These are phyloP conservation scores for Mycocentrospora acerina DNA, from an alignment of 2,329 filamentous ascomycete species.

Conservation along the genomic window DNA sequence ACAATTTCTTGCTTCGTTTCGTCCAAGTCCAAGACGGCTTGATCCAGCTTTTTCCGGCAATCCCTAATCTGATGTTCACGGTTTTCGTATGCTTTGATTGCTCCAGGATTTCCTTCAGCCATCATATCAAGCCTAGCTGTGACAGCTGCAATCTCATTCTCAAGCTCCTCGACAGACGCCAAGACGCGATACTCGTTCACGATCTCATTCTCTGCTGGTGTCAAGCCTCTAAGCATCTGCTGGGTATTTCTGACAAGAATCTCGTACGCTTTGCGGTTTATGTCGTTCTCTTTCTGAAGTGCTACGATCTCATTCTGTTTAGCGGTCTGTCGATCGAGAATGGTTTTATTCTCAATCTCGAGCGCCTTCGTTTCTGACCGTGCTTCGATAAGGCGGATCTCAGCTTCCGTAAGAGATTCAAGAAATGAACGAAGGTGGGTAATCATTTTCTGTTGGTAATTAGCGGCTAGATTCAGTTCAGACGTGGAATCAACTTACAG, in stretches of 20 bases:
- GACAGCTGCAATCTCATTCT: conserved; percentile 73
- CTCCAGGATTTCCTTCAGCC: conserved; percentile 72
- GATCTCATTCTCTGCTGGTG: conserved; percentile 27
- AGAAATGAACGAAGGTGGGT: conserved; percentile 63
- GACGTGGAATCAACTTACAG: conserved; percentile 43
- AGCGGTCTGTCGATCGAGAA: conserved; percentile 37
- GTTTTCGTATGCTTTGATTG: conserved; percentile 68
- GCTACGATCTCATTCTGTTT: conserved; percentile 17
- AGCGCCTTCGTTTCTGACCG: conserved; percentile 74
- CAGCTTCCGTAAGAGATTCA: conserved; percentile 66
- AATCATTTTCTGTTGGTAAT: conserved; percentile 55
- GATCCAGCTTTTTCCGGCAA: conserved; percentile 61
- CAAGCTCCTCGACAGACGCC: conserved; percentile 58
- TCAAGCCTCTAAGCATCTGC: conserved; percentile 17
- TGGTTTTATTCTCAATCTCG: conserved; percentile 59
- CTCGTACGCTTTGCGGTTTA: conserved; percentile 10
- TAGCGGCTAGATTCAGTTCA: neutral
- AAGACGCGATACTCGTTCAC: conserved; percentile 20
- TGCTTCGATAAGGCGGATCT: conserved; percentile 75
- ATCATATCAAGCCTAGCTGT: conserved; percentile 76
- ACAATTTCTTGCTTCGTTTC: conserved; percentile 61
- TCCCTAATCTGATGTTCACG: conserved; percentile 63
- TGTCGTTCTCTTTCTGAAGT: conserved; percentile 12
- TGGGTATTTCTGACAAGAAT: conserved; percentile 20
- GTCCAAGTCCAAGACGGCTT: conserved; percentile 57